phyloP scores from a whole-genome alignment of 2,329 filamentous ascomycete genomes.

The Colletotrichum brevisporum region DNA sequence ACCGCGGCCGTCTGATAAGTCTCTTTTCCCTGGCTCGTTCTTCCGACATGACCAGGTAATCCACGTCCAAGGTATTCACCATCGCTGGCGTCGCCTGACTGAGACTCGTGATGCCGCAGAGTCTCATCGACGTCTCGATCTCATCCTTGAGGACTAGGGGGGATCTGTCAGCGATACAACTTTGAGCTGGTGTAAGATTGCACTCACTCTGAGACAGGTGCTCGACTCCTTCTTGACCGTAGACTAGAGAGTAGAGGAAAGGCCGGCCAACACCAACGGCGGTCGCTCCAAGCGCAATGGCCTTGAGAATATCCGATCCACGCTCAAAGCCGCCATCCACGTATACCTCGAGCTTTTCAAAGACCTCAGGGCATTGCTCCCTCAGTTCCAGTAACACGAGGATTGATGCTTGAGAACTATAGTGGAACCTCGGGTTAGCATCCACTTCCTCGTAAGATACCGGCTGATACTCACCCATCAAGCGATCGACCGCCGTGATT shows the following conservation, averaged over 20 bases:
- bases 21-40: conserved; percentile 12
- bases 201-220: conserved; percentile 46
- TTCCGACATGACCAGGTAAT: conserved; percentile 46
- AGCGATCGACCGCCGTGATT: conserved; percentile 77
- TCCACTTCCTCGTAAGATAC: conserved; percentile 62
- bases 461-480: conserved; percentile 54
- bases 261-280: conserved; percentile 80
- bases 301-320: conserved; percentile 79
- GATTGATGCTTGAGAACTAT: conserved; percentile 50
- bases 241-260: conserved; percentile 69
- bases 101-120: conserved; percentile 48
- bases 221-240: conserved; percentile 62
- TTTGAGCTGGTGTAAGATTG: rapidly evolving
- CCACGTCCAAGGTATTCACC: conserved; percentile 50
- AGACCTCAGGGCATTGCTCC: conserved; percentile 55
- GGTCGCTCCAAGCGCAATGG: conserved; percentile 72
- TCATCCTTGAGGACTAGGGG: conserved; percentile 46
- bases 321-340: conserved; percentile 75
- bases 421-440: conserved; percentile 59
- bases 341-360: conserved; percentile 62
- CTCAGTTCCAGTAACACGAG: conserved; percentile 57
- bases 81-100: conserved; percentile 46
- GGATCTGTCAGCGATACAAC: not conserved
- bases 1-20: not conserved
- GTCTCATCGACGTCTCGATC: conserved; percentile 48